phyloP scores from a whole-genome alignment of 192 early-diverging fungal species.

The Backusella australiensis region DNA sequence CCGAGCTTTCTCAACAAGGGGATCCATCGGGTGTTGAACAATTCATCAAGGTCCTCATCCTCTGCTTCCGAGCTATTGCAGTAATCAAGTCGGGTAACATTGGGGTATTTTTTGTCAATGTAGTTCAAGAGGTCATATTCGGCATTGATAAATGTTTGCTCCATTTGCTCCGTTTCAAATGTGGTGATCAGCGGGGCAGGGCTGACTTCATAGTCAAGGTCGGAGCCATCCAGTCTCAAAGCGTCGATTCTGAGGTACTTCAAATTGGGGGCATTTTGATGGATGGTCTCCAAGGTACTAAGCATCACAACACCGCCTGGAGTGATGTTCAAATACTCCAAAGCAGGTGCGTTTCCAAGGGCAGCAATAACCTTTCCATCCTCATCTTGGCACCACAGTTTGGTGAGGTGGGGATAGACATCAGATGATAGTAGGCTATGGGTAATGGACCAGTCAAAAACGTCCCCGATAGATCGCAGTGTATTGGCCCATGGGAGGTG shows the following conservation, averaged over 20 bases:
- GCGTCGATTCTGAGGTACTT: background rate
- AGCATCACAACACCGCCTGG: background rate
- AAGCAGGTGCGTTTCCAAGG: background rate
- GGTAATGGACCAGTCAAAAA: background rate
- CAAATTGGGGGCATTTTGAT: background rate
- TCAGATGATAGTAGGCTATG: background rate
- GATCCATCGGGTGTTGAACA: background rate
- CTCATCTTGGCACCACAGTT: background rate
- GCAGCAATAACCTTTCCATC: background rate
- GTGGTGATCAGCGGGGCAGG: background rate
- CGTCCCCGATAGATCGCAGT: background rate
- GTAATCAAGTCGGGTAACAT: background rate
- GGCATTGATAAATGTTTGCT: background rate
- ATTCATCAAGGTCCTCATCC: background rate
- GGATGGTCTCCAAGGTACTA: background rate
- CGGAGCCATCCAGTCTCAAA: background rate
- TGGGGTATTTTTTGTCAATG: background rate
- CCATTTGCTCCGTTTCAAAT: background rate
- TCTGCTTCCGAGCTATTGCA: background rate
- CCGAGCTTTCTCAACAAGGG: background rate
- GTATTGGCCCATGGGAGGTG: background rate
- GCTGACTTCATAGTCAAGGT: background rate
- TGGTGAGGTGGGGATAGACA: background rate
- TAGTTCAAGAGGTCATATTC: background rate
- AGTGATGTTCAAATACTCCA: background rate